These are phyloP conservation scores for Taphrina confusa DNA, from an alignment of 1,139 yeast species.

Conservation along the genomic window DNA sequence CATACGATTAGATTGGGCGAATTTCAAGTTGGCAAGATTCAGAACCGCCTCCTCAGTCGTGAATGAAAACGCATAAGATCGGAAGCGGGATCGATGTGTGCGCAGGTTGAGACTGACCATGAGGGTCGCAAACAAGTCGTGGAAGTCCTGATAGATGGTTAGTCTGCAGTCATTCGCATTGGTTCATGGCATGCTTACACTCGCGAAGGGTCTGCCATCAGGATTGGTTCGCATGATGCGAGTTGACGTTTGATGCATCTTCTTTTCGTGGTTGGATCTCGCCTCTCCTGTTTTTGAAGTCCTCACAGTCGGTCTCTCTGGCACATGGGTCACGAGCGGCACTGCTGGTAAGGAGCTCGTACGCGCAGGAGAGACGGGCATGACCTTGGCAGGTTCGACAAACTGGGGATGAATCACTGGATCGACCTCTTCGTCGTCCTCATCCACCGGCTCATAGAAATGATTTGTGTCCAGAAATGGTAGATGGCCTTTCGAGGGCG, in stretches of 20 bases:
- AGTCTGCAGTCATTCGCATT: background rate
- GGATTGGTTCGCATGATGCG: slow-evolving; percentile 36
- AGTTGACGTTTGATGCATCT: slow-evolving; percentile 38
- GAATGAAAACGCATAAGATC: slow-evolving; percentile 57
- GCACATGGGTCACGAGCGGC: background rate
- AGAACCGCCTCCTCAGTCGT: slow-evolving; percentile 55
- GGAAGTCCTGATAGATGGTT: slow-evolving; percentile 50
- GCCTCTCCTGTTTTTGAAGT: background rate
- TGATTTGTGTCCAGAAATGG: slow-evolving; percentile 9
- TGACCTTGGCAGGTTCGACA: too few species aligned
- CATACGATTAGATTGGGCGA: slow-evolving; percentile 54
- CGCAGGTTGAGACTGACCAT: slow-evolving; percentile 55
- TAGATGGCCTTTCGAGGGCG: background rate
- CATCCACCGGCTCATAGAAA: slow-evolving; percentile 21
- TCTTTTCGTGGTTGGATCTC: slow-evolving; percentile 17
- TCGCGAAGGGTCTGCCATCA: slow-evolving; percentile 37
- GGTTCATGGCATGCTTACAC: slow-evolving; percentile 9
- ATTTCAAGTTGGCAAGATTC: slow-evolving; percentile 50
- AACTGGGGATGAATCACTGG: background rate
- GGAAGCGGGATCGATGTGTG: slow-evolving; percentile 43
- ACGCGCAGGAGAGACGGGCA: background rate
- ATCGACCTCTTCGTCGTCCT: background rate
- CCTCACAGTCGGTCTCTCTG: background rate
- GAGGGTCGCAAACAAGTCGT: slow-evolving; percentile 58
- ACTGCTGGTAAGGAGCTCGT: background rate